These are phyloP conservation scores for Lactarius psammicola DNA, from an alignment of 768 basidiomycete genomes.

Conservation along the genomic window DNA sequence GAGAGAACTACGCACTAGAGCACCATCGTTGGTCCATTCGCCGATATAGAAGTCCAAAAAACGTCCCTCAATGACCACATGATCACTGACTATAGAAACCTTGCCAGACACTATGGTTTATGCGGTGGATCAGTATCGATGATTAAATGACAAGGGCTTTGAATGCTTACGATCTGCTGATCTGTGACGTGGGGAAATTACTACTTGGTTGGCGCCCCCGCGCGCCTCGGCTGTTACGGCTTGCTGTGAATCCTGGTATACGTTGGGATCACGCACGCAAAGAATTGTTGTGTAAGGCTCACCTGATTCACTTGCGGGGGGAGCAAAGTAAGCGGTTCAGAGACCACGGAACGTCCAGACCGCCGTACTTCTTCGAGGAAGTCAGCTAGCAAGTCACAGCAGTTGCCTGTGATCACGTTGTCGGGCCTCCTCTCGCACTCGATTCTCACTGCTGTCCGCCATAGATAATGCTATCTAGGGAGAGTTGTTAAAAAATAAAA, in stretches of 20 bases:
- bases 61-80: slow-evolving; percentile 38
- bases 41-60: slow-evolving; percentile 44
- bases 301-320: slow-evolving; percentile 1
- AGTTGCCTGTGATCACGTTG: neutral
- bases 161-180: slow-evolving; percentile 5
- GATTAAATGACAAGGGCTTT: neutral
- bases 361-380: slow-evolving; percentile 8
- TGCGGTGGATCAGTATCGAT: neutral
- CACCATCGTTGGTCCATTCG: slow-evolving; percentile 44
- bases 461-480: slow-evolving; percentile 8
- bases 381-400: neutral
- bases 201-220: neutral
- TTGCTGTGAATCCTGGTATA: slow-evolving; percentile 1
- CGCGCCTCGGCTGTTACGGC: neutral
- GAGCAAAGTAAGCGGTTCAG: neutral
- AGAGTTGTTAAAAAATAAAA: neutral
- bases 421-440: neutral
- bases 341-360: neutral
- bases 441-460: neutral
- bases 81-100: slow-evolving; percentile 36
- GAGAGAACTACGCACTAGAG: slow-evolving; percentile 34
- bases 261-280: neutral
- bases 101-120: slow-evolving; percentile 30
- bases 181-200: neutral
- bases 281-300: neutral